Percentiles rank a stretch among this genome's conserved stretches.
phyloP scores from a whole-genome alignment of 208 protist species.

The Acanthamoeba divionensis region DNA sequence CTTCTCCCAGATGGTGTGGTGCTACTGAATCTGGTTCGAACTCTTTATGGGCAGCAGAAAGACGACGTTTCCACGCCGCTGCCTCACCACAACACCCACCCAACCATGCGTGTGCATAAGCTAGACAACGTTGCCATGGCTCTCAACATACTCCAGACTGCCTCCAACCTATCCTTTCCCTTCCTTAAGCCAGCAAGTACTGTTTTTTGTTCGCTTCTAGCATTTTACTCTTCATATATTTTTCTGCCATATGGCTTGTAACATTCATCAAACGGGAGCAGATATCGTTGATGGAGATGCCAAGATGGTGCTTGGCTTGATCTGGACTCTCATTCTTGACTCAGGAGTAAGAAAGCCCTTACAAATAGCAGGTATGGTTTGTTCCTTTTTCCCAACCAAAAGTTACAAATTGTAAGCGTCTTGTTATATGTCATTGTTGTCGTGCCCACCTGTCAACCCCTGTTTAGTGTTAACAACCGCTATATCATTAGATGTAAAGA shows the following conservation, averaged over 20 bases:
- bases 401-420: not conserved
- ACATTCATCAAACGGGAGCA: not conserved
- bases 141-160: constrained; percentile 22
- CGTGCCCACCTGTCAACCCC: too few relatives aligned
- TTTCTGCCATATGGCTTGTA: not conserved
- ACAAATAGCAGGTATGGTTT: not conserved
- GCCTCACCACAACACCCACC: not conserved
- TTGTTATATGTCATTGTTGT: not conserved
- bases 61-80: too few relatives aligned
- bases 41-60: not conserved
- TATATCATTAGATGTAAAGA: not conserved
- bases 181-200: constrained; percentile 33
- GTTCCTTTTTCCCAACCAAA: not conserved
- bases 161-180: not conserved
- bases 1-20: constrained; percentile 33
- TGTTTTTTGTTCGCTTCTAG: not conserved
- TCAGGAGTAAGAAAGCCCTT: constrained; percentile 7
- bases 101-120: not conserved
- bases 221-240: not conserved
- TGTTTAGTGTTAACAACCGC: not conserved
- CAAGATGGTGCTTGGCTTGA: constrained; percentile 44
- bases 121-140: constrained; percentile 19
- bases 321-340: constrained; percentile 38
- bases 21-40: not conserved
- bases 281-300: constrained; percentile 4